Evolutionary conservation across 2,329 filamentous ascomycete genomes (phyloP), one percentile per base, ranked within the genome.

Genomic region (Emmonsia crescens): DNA sequence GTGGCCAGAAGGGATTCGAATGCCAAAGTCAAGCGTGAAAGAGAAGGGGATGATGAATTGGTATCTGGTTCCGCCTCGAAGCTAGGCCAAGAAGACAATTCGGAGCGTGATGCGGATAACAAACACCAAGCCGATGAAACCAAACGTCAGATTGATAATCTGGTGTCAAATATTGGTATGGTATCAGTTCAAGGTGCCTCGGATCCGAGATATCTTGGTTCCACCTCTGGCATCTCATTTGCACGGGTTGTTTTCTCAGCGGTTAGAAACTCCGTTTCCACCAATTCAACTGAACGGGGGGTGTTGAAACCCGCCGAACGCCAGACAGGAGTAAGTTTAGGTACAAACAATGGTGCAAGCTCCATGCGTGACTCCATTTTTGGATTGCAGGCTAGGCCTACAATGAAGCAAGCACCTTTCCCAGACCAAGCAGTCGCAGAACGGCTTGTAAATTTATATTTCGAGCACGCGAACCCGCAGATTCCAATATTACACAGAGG

Each of bases 341-440:
- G 29, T 5, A 27, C 42, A n/a, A 42, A 33, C 14, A 36, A 82
- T 42, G 80, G 82, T 46, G 87, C 86, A 44, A 91, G 90, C 21
- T 91, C 89, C 14, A 94, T 96, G 88, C 84, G 92, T 63, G 93
- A 97, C 75, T 96, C 91, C 0, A 96, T 96, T 79, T 97, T 97
- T 71, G 93, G 93, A n/a, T 79, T 97, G 52, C 91, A 96, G 68
- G 95, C 90, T 2, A 92, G 89, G 68, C 91, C 92, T 1, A 91
- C 86, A 19, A 94, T 96, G 71, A 86, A 89, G 64, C 89, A 89
- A 52, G 92, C 92, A 0, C 82, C 85, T 0, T 96, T 97, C 68
- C 94, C 94, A 0, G 85, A 89, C 65, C 85, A 83, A 65, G 84
- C 89, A 38, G 79, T 96, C 2, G 93, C 86, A 0, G 76, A 83